These are phyloP conservation scores for Medicago lupulina DNA, from an alignment of 306 rosid species.

Conservation along the genomic window DNA sequence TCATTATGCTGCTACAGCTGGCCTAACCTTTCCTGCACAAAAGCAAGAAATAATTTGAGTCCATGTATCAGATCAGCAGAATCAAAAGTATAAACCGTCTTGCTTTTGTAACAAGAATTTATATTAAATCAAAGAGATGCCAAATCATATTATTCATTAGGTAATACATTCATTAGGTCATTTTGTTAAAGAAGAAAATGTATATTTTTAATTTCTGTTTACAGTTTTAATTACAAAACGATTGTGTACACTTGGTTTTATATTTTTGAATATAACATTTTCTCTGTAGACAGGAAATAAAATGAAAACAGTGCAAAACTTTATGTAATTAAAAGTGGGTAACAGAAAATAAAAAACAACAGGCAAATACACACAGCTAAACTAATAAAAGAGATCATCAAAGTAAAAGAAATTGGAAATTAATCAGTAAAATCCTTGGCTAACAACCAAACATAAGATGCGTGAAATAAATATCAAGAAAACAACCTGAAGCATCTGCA, in stretches of 20 bases:
- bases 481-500: conserved; percentile 98
- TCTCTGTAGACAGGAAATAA: neutral
- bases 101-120: neutral
- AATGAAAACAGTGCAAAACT: neutral
- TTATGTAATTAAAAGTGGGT: neutral
- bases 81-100: conserved; percentile 4
- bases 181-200: neutral
- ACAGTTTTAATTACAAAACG: neutral
- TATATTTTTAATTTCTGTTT: neutral
- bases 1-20: conserved; percentile 56
- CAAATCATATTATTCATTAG: neutral
- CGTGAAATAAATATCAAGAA: conserved; percentile 23
- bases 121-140: conserved; percentile 7
- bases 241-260: neutral
- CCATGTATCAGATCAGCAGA: conserved; percentile 17
- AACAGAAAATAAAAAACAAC: neutral
- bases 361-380: neutral
- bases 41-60: conserved; percentile 38
- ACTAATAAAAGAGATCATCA: conserved; percentile 1
- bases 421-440: conserved; percentile 1
- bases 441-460: conserved; percentile 11
- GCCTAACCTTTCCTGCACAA: conserved; percentile 82
- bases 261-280: neutral
- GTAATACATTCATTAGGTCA: too few species aligned
- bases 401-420: conserved; percentile 1